Percentiles rank a stretch among this genome's conserved stretches.
phyloP scores from a whole-genome alignment of 164 flowering plant species.

The Magnolia officinalis region DNA sequence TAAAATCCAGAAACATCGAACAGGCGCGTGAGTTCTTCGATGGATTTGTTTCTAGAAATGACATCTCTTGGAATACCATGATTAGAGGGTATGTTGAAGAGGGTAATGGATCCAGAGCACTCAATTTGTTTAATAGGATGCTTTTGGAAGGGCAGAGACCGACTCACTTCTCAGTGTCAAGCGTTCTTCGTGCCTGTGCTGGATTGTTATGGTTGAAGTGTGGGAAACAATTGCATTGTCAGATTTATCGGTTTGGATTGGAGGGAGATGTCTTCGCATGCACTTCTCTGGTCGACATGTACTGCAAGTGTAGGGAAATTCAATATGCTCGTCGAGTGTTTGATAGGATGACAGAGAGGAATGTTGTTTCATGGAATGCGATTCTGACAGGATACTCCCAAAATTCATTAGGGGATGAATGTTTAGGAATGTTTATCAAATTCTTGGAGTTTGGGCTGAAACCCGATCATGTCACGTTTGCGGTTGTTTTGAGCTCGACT shows the following conservation, averaged over 20 bases:
- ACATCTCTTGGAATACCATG: conserved; percentile 17
- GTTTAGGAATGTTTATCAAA: conserved; percentile 5
- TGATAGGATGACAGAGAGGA: conserved; percentile 12
- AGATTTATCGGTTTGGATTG: conserved; percentile 11
- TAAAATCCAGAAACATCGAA: conserved; percentile 57
- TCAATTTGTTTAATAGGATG: conserved; percentile 8
- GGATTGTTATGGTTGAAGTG: conserved; percentile 11
- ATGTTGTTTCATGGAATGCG: conserved; percentile 13
- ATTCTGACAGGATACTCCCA: conserved; percentile 14
- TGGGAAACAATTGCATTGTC: conserved; percentile 13
- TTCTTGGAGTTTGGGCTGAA: conserved; percentile 8
- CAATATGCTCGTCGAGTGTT: conserved; percentile 5
- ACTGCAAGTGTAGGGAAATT: conserved; percentile 11
- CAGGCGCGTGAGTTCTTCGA: conserved; percentile 42
- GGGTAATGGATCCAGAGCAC: conserved; percentile 2
- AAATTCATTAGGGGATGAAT: conserved; percentile 7
- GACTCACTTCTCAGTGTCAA: conserved; percentile 7
- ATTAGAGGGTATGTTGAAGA: conserved; percentile 10
- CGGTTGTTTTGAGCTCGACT: conserved; percentile 12
- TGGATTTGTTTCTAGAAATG: conserved; percentile 2
- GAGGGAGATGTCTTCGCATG: conserved; percentile 10
- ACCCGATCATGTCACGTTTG: conserved; percentile 14
- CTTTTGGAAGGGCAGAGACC: conserved; percentile 1
- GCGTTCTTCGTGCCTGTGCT: conserved; percentile 13
- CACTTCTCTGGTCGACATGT: conserved; percentile 16